phyloP scores from a whole-genome alignment of 768 basidiomycete species.

The Cyclocybe aegerita region DNA sequence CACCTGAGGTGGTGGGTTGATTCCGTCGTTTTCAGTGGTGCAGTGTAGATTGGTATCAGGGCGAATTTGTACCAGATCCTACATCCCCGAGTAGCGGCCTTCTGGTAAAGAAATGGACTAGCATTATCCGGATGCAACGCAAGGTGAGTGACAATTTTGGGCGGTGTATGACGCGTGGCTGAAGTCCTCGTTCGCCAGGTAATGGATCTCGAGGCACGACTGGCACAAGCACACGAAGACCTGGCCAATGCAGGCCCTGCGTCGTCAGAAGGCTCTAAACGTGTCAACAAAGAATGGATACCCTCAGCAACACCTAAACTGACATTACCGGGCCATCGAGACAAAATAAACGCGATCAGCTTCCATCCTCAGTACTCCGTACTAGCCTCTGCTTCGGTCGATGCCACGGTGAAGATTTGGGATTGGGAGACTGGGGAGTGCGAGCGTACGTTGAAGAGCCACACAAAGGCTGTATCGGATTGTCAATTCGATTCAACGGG shows the following conservation, averaged over 20 bases:
- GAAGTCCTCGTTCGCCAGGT: constrained; percentile 51
- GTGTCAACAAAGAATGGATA: constrained; percentile 76
- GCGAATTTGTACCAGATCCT: constrained; percentile 77
- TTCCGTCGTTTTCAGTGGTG: constrained; percentile 40
- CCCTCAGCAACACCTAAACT: constrained; percentile 84
- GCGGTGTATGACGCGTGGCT: constrained; percentile 1
- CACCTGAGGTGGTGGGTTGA: constrained; percentile 25
- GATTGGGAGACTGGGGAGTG: constrained; percentile 96
- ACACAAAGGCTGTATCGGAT: constrained; percentile 87
- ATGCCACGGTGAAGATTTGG: constrained; percentile 91
- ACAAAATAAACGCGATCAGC: constrained; percentile 73
- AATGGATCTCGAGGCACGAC: constrained; percentile 89
- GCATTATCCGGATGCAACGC: constrained; percentile 93
- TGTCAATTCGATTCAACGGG: constrained; percentile 90
- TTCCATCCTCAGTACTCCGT: constrained; percentile 88
- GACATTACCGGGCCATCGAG: constrained; percentile 72
- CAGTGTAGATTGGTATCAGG: constrained; percentile 26
- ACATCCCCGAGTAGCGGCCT: constrained; percentile 85
- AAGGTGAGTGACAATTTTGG: constrained; percentile 53
- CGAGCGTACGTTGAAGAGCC: constrained; percentile 88
- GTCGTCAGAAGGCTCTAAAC: constrained; percentile 50
- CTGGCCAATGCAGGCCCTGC: constrained; percentile 44
- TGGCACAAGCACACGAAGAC: constrained; percentile 77
- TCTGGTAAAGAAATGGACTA: constrained; percentile 98
- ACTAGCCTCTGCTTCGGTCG: constrained; percentile 84